Base-by-base conservation (phyloP, 257 asterid species). In the Leonotis leonurus region DNA sequence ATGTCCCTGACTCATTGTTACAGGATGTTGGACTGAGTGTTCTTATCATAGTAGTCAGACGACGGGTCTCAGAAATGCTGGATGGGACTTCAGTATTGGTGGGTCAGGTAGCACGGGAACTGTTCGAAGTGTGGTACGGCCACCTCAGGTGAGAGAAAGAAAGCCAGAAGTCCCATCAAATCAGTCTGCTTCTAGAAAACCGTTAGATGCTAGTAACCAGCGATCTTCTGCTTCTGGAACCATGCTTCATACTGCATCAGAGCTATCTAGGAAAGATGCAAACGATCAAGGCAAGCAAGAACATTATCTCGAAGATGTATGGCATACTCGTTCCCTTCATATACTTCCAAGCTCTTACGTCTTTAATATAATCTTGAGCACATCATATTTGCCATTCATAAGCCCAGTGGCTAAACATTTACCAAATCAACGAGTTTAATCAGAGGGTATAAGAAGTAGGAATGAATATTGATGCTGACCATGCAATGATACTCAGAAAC, bases 31-130 rank as follows among this genome's bases (percentile, higher is more conserved):
- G 30, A 51, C 86, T 70, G 75, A 70, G 44, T 56, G 64, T 26
- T 58, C 52, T 66, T 43, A 25, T 49, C 35, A 64, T 85, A 80
- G 85, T 75, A 80, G 81, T 70, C 97, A 90, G 82, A 88, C 78
- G 43, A 77, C 63, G 60, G 80, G 84, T 60, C 49, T 71, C 74
- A 79, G 68, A 73, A 82, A 83, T 81, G 78, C 92, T 48, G 97
- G 95, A 77, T 89, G 99, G 99, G 97, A 93, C 85, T 89, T 89
- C 77, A 89, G 94, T 75, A 82, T 89, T 73, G 90, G 96, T 67
- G 96, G 85, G 69, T 75, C 95, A 48, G 59, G 71, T 60, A 81
- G 83, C 74, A 79, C 90, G 13, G 96, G 95, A 71, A 89, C 95
- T 43, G 89, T 82, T 51, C 82, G 97, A 71, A 89, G 86, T 77